Conservation (phyloP, 345 rosid species). For the Sonneratia caseolaris region DNA sequence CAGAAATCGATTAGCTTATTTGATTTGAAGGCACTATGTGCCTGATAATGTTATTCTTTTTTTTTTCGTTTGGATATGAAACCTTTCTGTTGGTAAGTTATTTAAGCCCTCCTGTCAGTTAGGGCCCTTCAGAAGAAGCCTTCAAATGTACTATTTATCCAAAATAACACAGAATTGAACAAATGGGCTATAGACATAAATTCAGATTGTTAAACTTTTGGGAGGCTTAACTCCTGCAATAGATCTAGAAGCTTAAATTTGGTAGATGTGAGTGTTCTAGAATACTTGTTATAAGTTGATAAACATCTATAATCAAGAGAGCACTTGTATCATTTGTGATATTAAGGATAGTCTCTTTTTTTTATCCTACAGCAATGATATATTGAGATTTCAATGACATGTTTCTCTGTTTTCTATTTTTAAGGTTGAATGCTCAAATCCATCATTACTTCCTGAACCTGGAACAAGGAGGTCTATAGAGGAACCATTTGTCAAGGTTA, state of each 20-base stretch:
- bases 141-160: too few species aligned
- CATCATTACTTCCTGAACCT: conserved; percentile 92
- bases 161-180: not conserved
- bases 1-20: not conserved
- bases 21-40: not conserved
- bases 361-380: not conserved
- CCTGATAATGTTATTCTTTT: not conserved
- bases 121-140: too few species aligned
- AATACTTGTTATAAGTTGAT: not conserved
- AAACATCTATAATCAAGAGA: not conserved
- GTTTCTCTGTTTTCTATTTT: conserved; percentile 11
- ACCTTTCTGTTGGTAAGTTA: too few species aligned
- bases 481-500: conserved; percentile 91
- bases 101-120: too few species aligned
- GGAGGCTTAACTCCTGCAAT: not conserved
- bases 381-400: not conserved
- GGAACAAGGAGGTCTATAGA: conserved; percentile 81
- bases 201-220: not conserved
- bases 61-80: not conserved
- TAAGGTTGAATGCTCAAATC: conserved; percentile 96
- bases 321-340: not conserved
- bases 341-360: not conserved
- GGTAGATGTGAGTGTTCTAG: not conserved
- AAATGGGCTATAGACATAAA: not conserved
- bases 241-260: not conserved